Percentiles rank a stretch among this genome's conserved stretches.
These are phyloP conservation scores for Geosmithia putterillii DNA, from an alignment of 2,329 filamentous ascomycete species.

Conservation along the genomic window DNA sequence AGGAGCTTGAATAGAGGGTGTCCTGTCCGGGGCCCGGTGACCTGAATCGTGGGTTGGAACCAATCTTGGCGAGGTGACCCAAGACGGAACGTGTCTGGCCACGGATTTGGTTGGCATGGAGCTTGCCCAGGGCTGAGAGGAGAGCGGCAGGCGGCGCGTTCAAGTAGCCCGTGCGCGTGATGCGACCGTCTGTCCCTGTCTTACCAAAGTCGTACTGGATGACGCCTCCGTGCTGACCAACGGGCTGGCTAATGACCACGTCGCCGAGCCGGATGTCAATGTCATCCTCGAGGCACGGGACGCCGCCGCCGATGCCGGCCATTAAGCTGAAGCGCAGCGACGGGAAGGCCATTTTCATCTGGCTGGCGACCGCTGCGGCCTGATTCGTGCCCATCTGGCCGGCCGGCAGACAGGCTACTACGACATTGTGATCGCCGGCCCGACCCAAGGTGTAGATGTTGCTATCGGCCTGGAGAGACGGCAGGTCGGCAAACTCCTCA, in stretches of 20 bases:
- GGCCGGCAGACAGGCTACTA: constrained; percentile 16
- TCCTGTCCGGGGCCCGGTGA: no score
- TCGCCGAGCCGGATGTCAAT: constrained; percentile 8
- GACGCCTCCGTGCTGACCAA: constrained; percentile 4
- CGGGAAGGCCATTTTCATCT: constrained; percentile 18
- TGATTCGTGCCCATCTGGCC: constrained; percentile 15
- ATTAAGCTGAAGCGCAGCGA: constrained; percentile 9
- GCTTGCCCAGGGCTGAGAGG: neutral
- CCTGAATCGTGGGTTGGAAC: no score
- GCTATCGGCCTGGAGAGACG: neutral
- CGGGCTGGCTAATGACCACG: constrained; percentile 8
- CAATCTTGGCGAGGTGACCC: no score
- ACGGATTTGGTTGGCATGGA: neutral
- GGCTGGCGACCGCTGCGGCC: constrained; percentile 14
- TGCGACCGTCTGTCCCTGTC: neutral
- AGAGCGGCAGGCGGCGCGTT: neutral
- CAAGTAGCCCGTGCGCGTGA: constrained; percentile 1
- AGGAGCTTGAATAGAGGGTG: no score
- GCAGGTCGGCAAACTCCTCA: constrained; percentile 11
- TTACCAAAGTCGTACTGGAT: constrained; percentile 4
- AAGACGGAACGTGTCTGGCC: neutral
- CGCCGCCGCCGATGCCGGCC: constrained; percentile 10
- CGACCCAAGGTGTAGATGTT: constrained; percentile 1
- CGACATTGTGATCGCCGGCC: constrained; percentile 15
- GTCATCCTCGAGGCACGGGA: constrained; percentile 2